These are phyloP conservation scores for Mycena sp. DNA, from an alignment of 1,284 basidiomycete species.

Conservation along the genomic window DNA sequence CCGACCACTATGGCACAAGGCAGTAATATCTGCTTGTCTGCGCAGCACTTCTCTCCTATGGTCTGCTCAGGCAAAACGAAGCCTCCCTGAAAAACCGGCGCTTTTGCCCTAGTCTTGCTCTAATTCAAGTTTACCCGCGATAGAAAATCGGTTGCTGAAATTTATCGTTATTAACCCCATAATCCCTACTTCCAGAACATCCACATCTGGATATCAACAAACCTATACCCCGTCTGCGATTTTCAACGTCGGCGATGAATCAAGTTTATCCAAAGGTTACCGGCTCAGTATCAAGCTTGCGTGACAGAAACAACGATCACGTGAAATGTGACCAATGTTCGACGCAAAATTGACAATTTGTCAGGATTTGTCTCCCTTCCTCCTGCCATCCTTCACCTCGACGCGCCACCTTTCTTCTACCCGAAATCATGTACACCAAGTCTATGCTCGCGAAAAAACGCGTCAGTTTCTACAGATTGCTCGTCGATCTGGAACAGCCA, in stretches of 20 bases:
- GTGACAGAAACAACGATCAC: conserved; percentile 12
- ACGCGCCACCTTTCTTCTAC: conserved; percentile 6
- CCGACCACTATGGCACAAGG: no score
- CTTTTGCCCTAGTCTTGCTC: no score
- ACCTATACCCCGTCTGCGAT: no score
- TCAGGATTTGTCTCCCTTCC: not conserved
- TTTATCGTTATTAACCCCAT: no score
- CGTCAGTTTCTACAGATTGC: conserved; percentile 9
- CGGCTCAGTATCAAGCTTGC: not conserved
- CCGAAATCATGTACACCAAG: conserved; percentile 16
- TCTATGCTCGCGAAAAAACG: conserved; percentile 9
- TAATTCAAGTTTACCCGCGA: no score
- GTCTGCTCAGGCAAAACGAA: no score
- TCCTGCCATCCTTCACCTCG: not conserved
- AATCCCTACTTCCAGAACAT: no score
- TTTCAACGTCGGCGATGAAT: not conserved
- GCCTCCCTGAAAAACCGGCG: no score
- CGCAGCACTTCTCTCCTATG: no score
- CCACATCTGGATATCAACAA: no score
- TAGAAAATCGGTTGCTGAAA: no score
- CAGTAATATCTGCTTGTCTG: no score
- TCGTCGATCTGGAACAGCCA: not conserved
- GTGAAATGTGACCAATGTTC: not conserved
- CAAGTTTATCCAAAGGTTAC: not conserved
- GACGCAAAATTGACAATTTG: conserved; percentile 1